Base-by-base conservation (phyloP, 805 yeast species). In the Tetrapisispora taiwanensis region DNA sequence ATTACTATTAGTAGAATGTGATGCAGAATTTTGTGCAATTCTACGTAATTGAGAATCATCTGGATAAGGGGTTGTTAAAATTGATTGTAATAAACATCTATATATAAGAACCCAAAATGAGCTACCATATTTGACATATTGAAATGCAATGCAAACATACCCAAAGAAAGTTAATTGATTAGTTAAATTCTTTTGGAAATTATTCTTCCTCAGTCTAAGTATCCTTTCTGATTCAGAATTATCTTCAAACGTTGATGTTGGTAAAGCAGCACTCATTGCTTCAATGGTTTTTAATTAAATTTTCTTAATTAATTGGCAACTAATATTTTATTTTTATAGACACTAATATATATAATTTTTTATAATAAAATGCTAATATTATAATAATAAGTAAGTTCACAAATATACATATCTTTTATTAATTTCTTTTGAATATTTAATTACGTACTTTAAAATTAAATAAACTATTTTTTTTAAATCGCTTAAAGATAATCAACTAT, bases 31-130 rank as follows among this genome's bases (percentile, higher is more conserved):
- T 13, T 28, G 24, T 5, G 52, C 50, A 3, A 58, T 45, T 18
- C 58, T 46, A 22, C 51, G 53, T 17, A 62, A 38, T 19, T 53
- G 58, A 4, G 38, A n/a, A 18, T 59, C 57, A n/a, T 58, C 42
- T 0, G 72, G 70, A 43, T 72, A 74, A 0, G 77, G 74, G 20
- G 65, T 60, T 1, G 68, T 47, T 26, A 72, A 43, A 15, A 70
- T 51, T 7, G 68, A 56, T 38, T 73, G 76, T 1, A 67, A 57
- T 4, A 60, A 47, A 10, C 63, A 47, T 50, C 77, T 54, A 10
- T 66, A 20, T 1, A 56, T 32, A 4, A 70, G 55, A 3, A 49
- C 44, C 53, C 51, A 47, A 9, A 56, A 45, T 1, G 53, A 48
- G 20, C 60, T 48, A 12, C 58, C 62, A 47, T 48, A 59, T 42